phyloP scores from a whole-genome alignment of 2,329 filamentous ascomycete genomes.

The Aspergillus sp. region DNA sequence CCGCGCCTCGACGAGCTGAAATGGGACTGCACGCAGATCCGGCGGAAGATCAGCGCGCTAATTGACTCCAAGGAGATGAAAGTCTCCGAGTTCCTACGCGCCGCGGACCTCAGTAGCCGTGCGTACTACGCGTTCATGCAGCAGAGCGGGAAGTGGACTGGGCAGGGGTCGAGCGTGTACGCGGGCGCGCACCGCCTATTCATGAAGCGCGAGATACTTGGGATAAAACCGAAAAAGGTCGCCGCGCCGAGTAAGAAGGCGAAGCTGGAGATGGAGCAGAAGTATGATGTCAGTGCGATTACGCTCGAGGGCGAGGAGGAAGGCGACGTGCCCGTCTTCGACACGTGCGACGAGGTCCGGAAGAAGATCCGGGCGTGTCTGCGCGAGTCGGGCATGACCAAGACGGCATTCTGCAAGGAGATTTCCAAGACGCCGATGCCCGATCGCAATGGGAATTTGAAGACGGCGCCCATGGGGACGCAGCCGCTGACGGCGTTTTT shows the following conservation, averaged over 20 bases:
- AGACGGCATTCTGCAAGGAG: conserved; percentile 57
- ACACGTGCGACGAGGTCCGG: conserved; percentile 63
- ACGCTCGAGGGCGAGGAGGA: conserved; percentile 54
- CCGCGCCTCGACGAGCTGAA: conserved; percentile 4
- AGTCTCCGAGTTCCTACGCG: conserved; percentile 47
- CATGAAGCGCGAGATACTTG: conserved; percentile 56
- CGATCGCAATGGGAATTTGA: conserved; percentile 41
- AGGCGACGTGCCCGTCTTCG: conserved; percentile 55
- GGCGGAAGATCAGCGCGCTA: conserved; percentile 48
- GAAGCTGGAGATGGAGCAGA: conserved; percentile 32
- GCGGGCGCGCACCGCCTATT: conserved; percentile 46
- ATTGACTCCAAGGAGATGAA: conserved; percentile 52
- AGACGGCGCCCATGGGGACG: conserved; percentile 32
- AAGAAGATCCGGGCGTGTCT: conserved; percentile 61
- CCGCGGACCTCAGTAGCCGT: conserved; percentile 40
- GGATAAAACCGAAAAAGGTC: conserved; percentile 41
- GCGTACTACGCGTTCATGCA: conserved; percentile 54
- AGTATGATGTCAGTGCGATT: conserved; percentile 49
- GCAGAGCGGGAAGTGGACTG: conserved; percentile 32
- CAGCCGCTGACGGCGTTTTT: conserved; percentile 56
- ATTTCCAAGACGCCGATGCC: conserved; percentile 49
- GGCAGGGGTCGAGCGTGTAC: conserved; percentile 36
- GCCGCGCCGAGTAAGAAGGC: conserved; percentile 30
- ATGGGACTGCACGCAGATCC: conserved; percentile 41
- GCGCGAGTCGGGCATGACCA: conserved; percentile 52